phyloP scores from a whole-genome alignment of 495 filamentous ascomycete genomes.

The Chaetomidium leptoderma region DNA sequence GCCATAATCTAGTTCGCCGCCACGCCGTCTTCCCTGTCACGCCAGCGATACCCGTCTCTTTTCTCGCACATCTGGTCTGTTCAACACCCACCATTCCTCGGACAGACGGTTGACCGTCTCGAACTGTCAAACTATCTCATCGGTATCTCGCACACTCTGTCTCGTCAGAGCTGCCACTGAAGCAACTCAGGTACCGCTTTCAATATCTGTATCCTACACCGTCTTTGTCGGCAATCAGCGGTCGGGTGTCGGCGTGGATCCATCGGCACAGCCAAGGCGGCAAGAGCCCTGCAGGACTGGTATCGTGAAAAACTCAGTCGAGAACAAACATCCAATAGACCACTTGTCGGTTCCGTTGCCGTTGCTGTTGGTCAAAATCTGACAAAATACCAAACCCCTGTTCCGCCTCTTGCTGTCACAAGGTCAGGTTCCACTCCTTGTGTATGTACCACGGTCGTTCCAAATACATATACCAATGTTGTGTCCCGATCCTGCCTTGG shows the following conservation, averaged over 20 bases:
- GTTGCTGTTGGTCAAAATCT: neutral
- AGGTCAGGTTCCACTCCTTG: neutral
- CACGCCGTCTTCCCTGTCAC: neutral
- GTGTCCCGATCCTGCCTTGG: neutral
- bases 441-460: neutral
- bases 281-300: neutral
- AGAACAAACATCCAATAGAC: neutral
- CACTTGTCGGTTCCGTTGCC: neutral
- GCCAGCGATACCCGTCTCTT: neutral
- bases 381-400: neutral
- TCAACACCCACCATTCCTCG: neutral
- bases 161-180: neutral
- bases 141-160: neutral
- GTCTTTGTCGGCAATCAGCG: neutral
- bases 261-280: constrained; percentile 6
- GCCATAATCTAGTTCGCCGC: neutral
- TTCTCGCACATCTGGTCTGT: neutral
- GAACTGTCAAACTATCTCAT: neutral
- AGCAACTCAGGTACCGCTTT: neutral
- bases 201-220: neutral
- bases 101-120: neutral
- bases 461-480: neutral
- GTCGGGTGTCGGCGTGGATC: constrained; percentile 28
- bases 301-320: constrained; percentile 5
- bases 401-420: neutral